These are phyloP conservation scores for Cunninghamia lanceolata DNA, from an alignment of 75 land plant genomes.

Conservation along the genomic window DNA sequence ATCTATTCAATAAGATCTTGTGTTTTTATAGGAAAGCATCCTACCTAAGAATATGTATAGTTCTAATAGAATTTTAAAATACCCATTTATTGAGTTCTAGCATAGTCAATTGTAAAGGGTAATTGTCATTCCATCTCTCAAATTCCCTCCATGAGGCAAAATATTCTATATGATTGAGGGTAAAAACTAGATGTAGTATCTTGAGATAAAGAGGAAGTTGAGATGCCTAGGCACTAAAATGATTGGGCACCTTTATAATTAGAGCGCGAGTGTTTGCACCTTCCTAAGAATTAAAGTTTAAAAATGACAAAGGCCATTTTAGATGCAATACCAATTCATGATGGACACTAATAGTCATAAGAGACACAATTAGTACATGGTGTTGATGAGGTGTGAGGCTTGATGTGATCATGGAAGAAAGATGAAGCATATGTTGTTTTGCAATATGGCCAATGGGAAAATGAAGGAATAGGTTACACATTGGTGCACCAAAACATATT, in stretches of 20 bases:
- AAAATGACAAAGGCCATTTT: too few species aligned
- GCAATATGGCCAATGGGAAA: not conserved
- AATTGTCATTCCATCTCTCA: not conserved
- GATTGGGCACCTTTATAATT: not conserved
- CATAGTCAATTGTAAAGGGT: not conserved
- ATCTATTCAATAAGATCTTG: not conserved
- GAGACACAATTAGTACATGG: not conserved
- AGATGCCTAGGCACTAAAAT: not conserved
- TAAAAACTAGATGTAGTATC: not conserved
- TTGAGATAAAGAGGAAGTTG: not conserved
- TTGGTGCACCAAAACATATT: not conserved
- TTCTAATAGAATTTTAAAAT: not conserved
- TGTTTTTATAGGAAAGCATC: not conserved
- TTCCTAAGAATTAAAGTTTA: not conserved
- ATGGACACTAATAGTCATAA: not conserved
- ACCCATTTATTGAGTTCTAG: not conserved
- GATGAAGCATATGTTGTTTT: not conserved
- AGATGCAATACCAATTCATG: not conserved
- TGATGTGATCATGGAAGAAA: not conserved
- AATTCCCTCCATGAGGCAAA: not conserved
- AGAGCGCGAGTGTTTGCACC: too few species aligned
- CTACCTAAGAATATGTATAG: not conserved
- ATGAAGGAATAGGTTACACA: not conserved
- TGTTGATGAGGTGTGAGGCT: not conserved
- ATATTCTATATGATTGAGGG: not conserved